Evolutionary conservation across 257 asterid species (phyloP), one percentile per base, ranked within the genome.

Genomic region (Pogostemon cablin): DNA sequence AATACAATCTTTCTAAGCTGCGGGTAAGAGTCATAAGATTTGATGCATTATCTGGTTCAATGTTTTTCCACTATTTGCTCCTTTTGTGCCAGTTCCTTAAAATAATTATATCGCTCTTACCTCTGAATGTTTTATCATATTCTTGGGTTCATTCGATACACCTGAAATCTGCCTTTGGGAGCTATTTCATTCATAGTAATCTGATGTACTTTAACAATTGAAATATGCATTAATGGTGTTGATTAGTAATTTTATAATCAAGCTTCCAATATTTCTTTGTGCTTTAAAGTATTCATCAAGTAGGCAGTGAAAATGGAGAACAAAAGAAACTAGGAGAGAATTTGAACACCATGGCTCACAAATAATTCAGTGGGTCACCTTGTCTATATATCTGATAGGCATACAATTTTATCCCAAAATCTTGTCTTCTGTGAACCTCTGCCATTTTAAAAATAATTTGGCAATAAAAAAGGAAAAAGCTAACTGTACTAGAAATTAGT

Each of bases 1-100:
- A 81, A 58, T 81, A 72, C 68, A 92, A 92, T 71, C 89, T 90
- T 64, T 90, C 95, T 73, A 88, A 90, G 77, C 83, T 88, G 58
- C 82, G 88, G 91, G 96, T 90, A 83, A 67, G 91, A 74, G 15
- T 44, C 41, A 95, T 90, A 83, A 67, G 91, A 74, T 15, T 44
- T 40, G 8, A 50, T 44, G 55, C 61, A 66, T 3, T 70, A 55
- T 7, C 12, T 68, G n/a, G 56, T 40, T 6, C 49, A 9, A 62
- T 46, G 15, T 54, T 44, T 4, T 43, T 71, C 47, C 25, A 15
- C 10, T 54, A 4, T 47, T 12, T 35, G 41, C n/a, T 57, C 54
- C 62, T 6, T 35, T 50, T 10, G 12, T 68, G 56, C 52, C 52
- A 41, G 3, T 54, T 48, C 53, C 42, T 44, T 11, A 9, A 20